Percentiles rank a stretch among this genome's conserved stretches.
These are phyloP conservation scores for Populus hybrid DNA, from an alignment of 441 rosid species.

Conservation along the genomic window DNA sequence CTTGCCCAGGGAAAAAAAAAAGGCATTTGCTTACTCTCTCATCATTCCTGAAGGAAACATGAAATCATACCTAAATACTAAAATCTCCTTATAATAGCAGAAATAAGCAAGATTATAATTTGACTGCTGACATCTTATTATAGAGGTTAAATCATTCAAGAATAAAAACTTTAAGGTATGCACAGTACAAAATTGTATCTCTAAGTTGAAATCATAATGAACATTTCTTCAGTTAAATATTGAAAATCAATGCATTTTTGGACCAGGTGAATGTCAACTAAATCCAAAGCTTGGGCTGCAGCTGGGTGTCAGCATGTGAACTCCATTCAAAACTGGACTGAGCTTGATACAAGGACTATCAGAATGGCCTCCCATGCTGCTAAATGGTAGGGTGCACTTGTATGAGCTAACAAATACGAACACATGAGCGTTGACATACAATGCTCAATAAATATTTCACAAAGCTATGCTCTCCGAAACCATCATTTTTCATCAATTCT, in stretches of 20 bases:
- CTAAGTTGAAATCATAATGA: neutral
- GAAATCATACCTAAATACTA: neutral
- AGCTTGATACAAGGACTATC: neutral
- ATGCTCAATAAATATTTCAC: neutral
- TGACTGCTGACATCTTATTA: neutral
- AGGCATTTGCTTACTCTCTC: neutral
- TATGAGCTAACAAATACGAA: neutral
- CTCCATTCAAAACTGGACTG: neutral
- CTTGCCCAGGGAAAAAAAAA: neutral
- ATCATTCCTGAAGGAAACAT: neutral
- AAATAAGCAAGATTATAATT: neutral
- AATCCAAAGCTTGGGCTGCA: neutral
- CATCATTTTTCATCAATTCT: neutral
- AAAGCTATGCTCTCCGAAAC: neutral
- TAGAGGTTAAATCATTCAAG: neutral
- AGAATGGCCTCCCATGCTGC: neutral
- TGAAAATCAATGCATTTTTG: neutral
- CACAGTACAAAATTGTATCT: neutral
- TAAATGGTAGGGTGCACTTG: neutral
- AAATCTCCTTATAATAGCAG: neutral
- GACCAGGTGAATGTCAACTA: neutral
- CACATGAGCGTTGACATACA: neutral
- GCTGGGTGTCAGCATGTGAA: neutral
- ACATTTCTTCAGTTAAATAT: too few species aligned
- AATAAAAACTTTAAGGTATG: neutral